A percentile compares a stretch with the other conserved stretches of the same genome.
Evolutionary conservation across 495 filamentous ascomycete species (phyloP).

Genomic region (Penicillium daleae): DNA sequence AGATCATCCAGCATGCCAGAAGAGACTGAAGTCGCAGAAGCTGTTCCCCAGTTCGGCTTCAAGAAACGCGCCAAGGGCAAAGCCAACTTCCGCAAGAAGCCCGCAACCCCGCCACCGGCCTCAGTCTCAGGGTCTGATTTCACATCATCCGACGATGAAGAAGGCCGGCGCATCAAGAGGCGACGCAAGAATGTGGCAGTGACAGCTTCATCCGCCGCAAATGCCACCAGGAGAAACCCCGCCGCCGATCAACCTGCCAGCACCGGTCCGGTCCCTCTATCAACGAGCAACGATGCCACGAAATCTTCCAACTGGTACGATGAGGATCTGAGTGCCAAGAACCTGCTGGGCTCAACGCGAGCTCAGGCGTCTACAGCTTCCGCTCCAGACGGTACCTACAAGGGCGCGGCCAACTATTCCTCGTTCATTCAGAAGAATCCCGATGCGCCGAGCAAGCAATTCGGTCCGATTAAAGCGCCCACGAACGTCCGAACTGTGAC

Average conservation of each 20-base stretch:
- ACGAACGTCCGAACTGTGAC: constrained; percentile 92
- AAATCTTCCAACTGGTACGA: constrained; percentile 92
- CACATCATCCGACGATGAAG: constrained; percentile 77
- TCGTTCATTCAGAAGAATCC: constrained; percentile 82
- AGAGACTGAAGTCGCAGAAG: constrained; percentile 16
- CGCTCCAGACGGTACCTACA: constrained; percentile 71
- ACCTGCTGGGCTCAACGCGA: constrained; percentile 67
- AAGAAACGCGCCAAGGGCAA: constrained; percentile 86
- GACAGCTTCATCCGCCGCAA: constrained; percentile 54
- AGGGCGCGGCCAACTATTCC: constrained; percentile 70
- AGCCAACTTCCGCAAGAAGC: constrained; percentile 79
- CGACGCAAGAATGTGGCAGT: constrained; percentile 69
- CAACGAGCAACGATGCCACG: constrained; percentile 83
- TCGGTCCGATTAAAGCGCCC: constrained; percentile 86
- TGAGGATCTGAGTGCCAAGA: constrained; percentile 58
- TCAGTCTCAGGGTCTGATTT: constrained; percentile 62
- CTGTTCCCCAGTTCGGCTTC: constrained; percentile 57
- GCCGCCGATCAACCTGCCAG: constrained; percentile 63
- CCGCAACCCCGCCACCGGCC: constrained; percentile 76
- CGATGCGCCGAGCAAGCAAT: constrained; percentile 68
- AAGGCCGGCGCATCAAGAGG: constrained; percentile 75
- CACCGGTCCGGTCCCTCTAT: constrained; percentile 50
- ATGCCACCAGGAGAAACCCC: constrained; percentile 45
- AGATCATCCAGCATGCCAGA: constrained; percentile 22
- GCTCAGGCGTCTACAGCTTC: constrained; percentile 32